Evolutionary conservation across 164 flowering plant species (phyloP).

Genomic region (Kalanchoe fedtschenkoi): DNA sequence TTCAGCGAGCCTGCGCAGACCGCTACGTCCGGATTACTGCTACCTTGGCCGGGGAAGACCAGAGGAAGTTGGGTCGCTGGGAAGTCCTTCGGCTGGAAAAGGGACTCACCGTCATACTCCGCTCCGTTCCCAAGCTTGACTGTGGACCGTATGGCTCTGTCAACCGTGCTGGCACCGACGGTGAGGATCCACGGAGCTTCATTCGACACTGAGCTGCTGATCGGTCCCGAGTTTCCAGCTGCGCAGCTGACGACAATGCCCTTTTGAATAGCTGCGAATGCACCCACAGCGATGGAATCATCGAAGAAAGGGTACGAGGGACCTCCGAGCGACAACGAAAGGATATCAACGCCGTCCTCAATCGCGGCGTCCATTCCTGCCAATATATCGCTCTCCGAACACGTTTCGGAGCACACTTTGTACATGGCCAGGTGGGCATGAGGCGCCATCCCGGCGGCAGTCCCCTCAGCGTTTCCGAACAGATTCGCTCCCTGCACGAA

Average conservation of each 20-base stretch:
- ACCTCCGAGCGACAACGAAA: conserved; percentile 20
- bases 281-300: conserved; percentile 12
- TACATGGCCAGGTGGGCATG: conserved; percentile 24
- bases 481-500: conserved; percentile 14
- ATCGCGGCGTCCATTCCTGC: conserved; percentile 24
- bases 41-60: conserved; percentile 18
- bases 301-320: conserved; percentile 5
- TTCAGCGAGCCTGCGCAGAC: conserved; percentile 15
- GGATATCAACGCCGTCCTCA: conserved; percentile 24
- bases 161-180: conserved; percentile 26
- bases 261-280: conserved; percentile 19
- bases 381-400: conserved; percentile 12
- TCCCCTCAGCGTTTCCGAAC: conserved; percentile 17
- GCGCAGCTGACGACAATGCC: conserved; percentile 22
- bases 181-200: conserved; percentile 33
- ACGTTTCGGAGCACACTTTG: conserved; percentile 13
- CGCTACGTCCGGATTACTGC: conserved; percentile 5
- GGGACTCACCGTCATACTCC: conserved; percentile 17
- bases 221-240: conserved; percentile 23
- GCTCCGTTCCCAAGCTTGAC: conserved; percentile 18
- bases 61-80: conserved; percentile 12
- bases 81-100: conserved; percentile 18
- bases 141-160: conserved; percentile 15
- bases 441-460: conserved; percentile 25
- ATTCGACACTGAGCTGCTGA: conserved; percentile 7